Evolutionary conservation across 108 stramenopile genomes (phyloP).

Genomic region (Chaetoceros tenuissimus): DNA sequence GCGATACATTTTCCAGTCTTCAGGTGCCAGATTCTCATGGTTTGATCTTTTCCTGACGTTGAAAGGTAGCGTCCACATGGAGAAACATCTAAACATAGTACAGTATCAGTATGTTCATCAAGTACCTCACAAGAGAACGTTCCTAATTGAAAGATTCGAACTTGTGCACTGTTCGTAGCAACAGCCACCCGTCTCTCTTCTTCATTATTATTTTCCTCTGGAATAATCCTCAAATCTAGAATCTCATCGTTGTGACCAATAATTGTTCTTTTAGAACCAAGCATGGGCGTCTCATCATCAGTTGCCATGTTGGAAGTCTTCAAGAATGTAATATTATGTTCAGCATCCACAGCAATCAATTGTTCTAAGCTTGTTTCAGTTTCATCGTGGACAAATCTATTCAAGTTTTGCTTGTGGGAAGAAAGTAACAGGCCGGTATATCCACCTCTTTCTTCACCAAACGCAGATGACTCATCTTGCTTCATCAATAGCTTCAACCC

Average conservation of each 20-base stretch:
- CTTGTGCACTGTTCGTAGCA: conserved; percentile 90
- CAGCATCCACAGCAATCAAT: conserved; percentile 82
- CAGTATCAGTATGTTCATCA: conserved; percentile 90
- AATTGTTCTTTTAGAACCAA: conserved; percentile 53
- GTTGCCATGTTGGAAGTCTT: conserved; percentile 5
- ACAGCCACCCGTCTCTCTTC: conserved; percentile 60
- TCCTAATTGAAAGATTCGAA: conserved; percentile 76
- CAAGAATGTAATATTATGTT: conserved; percentile 83
- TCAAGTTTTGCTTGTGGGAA: conserved; percentile 12
- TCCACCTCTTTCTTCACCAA: conserved; percentile 74
- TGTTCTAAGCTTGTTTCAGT: conserved; percentile 22
- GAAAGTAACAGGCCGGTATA: conserved; percentile 33
- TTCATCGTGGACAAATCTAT: neutral
- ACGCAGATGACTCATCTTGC: conserved; percentile 40
- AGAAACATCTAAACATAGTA: conserved; percentile 84
- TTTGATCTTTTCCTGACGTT: conserved; percentile 89
- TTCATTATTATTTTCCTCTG: conserved; percentile 12
- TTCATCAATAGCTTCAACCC: conserved; percentile 36
- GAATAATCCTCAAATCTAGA: conserved; percentile 81
- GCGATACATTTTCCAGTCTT: conserved; percentile 31
- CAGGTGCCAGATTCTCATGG: conserved; percentile 71
- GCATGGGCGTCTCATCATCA: conserved; percentile 6
- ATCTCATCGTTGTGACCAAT: conserved; percentile 94
- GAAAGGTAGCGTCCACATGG: conserved; percentile 85
- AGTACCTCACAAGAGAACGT: conserved; percentile 71